phyloP scores from a whole-genome alignment of 192 early-diverging fungal species.

The Entomortierella beljakovae region DNA sequence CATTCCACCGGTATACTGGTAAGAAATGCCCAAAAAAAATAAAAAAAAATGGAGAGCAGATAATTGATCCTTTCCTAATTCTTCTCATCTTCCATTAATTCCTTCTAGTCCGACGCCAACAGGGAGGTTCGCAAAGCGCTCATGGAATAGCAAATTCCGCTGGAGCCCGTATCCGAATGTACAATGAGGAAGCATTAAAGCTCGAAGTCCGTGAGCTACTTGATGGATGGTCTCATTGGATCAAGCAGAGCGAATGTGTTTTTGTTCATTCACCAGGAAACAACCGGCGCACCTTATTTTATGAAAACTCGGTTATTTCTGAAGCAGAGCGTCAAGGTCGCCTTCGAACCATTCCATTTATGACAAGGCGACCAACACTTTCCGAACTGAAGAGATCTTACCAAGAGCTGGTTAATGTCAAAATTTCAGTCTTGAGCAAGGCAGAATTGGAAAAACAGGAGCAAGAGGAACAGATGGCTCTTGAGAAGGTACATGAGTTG shows the following conservation, averaged over 20 bases:
- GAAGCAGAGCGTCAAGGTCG: slow-evolving; percentile 35
- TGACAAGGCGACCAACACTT: slow-evolving; percentile 60
- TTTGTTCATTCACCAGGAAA: slow-evolving; percentile 83
- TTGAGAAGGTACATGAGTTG: slow-evolving; percentile 14
- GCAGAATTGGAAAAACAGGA: slow-evolving; percentile 33
- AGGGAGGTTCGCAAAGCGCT: slow-evolving; percentile 92
- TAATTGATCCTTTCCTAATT: too few relatives aligned
- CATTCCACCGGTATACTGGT: slow-evolving; percentile 96
- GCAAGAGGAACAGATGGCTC: slow-evolving; percentile 43
- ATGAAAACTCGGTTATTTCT: slow-evolving; percentile 59
- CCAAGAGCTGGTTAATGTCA: slow-evolving; percentile 70
- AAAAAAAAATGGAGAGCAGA: too few relatives aligned
- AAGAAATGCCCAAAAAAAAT: too few relatives aligned
- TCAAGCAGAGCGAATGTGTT: slow-evolving; percentile 72
- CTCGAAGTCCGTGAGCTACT: slow-evolving; percentile 84
- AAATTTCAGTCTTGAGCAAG: slow-evolving; percentile 58
- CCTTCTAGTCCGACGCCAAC: slow-evolving; percentile 82
- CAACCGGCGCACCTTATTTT: slow-evolving; percentile 63
- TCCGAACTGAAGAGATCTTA: slow-evolving; percentile 76
- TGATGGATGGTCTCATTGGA: slow-evolving; percentile 73
- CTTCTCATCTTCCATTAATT: slow-evolving; percentile 14
- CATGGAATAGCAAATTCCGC: slow-evolving; percentile 89
- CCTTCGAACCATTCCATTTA: slow-evolving; percentile 49
- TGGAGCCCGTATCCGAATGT: slow-evolving; percentile 88
- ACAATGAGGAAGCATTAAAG: slow-evolving; percentile 88